Evolutionary conservation across 2,329 filamentous ascomycete species (phyloP).

Genomic region (Acephala macrosclerotiorum): DNA sequence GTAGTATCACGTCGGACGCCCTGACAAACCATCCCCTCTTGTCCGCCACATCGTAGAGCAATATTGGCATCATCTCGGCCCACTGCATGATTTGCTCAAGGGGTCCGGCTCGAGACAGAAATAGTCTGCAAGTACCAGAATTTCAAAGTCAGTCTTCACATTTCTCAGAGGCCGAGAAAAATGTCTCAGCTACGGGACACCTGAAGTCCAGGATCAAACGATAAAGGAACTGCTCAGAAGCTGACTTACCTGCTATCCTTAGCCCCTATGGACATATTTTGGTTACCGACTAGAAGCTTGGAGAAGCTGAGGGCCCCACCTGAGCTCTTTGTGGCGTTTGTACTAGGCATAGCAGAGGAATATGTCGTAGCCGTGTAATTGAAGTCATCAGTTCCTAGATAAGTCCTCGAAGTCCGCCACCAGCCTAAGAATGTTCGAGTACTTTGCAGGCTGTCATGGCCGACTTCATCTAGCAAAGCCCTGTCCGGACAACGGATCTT

Average conservation of each 20-base stretch:
- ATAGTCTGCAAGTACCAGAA: neutral
- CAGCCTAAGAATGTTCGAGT: constrained; percentile 28
- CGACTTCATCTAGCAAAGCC: constrained; percentile 9
- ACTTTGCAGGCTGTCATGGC: constrained; percentile 3
- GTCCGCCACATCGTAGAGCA: constrained; percentile 13
- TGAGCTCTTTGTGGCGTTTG: neutral
- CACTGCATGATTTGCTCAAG: constrained; percentile 8
- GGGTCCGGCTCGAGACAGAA: neutral
- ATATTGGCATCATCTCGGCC: constrained; percentile 9
- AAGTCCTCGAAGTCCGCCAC: constrained; percentile 25
- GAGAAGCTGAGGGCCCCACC: constrained; percentile 11
- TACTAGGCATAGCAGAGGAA: constrained; percentile 1
- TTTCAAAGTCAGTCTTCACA: too few relatives aligned
- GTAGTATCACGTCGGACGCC: constrained; percentile 12
- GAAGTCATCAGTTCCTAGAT: constrained; percentile 21
- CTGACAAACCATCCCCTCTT: constrained; percentile 14
- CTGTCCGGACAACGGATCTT: constrained; percentile 7
- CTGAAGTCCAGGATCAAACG: too few relatives aligned
- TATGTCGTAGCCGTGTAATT: constrained; percentile 15
- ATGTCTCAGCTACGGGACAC: too few relatives aligned
- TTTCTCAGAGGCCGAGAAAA: too few relatives aligned
- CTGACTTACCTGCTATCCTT: constrained; percentile 5
- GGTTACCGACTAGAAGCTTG: neutral
- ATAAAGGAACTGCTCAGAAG: too few relatives aligned
- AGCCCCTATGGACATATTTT: constrained; percentile 12